phyloP scores from a whole-genome alignment of 1,139 yeast species.

The Candida tunisiensis region DNA sequence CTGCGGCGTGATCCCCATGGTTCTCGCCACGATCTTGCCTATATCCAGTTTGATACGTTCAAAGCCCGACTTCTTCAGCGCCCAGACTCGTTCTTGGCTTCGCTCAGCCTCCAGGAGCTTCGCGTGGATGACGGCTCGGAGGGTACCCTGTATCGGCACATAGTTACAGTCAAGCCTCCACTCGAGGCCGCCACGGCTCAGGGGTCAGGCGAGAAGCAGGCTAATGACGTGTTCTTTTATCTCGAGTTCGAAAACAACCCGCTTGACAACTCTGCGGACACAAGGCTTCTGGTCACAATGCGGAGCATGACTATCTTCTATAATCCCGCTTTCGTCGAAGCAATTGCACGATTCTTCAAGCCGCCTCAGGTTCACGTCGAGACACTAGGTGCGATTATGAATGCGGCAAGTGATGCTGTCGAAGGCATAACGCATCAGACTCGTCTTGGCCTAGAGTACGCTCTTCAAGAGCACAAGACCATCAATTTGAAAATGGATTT shows the following conservation, averaged over 20 bases:
- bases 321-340: constrained; percentile 67
- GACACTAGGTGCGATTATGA: constrained; percentile 81
- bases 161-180: constrained; percentile 69
- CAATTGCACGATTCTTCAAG: constrained; percentile 54
- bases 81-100: constrained; percentile 58
- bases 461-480: constrained; percentile 87
- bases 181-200: constrained; percentile 10
- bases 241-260: constrained; percentile 78
- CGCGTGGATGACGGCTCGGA: constrained; percentile 79
- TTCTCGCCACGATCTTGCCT: constrained; percentile 36
- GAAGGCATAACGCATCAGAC: constrained; percentile 86
- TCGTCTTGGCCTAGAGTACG: constrained; percentile 81
- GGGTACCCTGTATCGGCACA: constrained; percentile 57
- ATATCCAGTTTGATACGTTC: constrained; percentile 71
- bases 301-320: constrained; percentile 83
- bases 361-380: constrained; percentile 81
- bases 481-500: constrained; percentile 70
- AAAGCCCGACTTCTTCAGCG: constrained; percentile 58
- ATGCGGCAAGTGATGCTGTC: constrained; percentile 90
- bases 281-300: constrained; percentile 53
- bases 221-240: constrained; percentile 54
- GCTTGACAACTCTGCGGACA: constrained; percentile 66
- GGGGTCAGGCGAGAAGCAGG: constrained; percentile 9
- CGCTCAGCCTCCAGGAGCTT: constrained; percentile 64
- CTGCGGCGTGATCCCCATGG: constrained; percentile 27